phyloP scores from a whole-genome alignment of 768 basidiomycete genomes.

The Boletellus sp. region DNA sequence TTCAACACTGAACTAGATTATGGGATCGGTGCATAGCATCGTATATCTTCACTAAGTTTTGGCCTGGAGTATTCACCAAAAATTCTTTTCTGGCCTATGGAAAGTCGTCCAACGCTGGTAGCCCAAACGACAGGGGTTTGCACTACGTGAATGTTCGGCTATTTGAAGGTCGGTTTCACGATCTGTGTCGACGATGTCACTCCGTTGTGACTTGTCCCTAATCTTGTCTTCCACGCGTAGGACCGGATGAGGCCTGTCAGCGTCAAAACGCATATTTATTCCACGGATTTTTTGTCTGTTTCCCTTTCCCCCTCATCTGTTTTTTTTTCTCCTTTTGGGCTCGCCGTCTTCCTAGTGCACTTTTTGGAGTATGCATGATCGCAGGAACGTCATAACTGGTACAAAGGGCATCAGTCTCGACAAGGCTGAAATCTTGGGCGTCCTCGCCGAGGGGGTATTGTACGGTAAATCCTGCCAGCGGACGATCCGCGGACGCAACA shows the following conservation, averaged over 20 bases:
- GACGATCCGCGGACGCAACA: neutral
- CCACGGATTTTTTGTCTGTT: neutral
- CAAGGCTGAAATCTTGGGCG: slow-evolving; percentile 16
- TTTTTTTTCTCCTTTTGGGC: neutral
- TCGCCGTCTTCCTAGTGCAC: neutral
- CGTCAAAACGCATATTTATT: neutral
- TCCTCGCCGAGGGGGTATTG: slow-evolving; percentile 14
- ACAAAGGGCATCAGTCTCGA: slow-evolving; percentile 7
- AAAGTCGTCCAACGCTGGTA: neutral
- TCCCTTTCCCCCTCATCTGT: neutral
- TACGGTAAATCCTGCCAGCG: slow-evolving; percentile 11
- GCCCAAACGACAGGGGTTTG: neutral
- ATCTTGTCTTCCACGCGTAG: neutral
- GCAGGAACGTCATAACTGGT: neutral
- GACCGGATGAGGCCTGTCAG: neutral
- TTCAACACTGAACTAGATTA: no score
- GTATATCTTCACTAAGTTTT: no score
- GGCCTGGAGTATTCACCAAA: no score
- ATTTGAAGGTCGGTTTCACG: neutral
- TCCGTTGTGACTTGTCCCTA: neutral
- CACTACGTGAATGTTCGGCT: neutral
- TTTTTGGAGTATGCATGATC: neutral
- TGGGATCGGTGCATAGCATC: no score
- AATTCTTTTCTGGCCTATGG: no score
- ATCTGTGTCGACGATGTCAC: neutral